Evolutionary conservation across 75 land plant genomes (phyloP), one percentile per base, ranked within the genome.

Genomic region (Selaginella moellendorffii): DNA sequence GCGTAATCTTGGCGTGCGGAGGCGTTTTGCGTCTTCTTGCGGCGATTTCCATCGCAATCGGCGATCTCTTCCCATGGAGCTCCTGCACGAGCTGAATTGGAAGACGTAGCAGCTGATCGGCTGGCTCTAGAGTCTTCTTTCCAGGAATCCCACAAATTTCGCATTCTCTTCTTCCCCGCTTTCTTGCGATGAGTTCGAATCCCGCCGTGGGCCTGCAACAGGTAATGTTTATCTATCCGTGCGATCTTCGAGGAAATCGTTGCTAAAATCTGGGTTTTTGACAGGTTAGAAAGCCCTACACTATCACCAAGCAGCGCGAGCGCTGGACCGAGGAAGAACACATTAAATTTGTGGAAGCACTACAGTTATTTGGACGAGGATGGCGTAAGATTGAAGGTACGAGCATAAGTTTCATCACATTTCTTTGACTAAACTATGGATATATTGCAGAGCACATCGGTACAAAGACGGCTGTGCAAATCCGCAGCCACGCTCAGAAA

Each of bases 401-500:
- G 46, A 5, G 46, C 14, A 14, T 36, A 14, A 5, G 14, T 36
- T 36, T 5, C 14, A 36, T 5, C 14, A 36, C 46, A 36, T 36
- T 5, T 36, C 5, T 36, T 36, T 36, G 46, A 5, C 5, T 36
- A 36, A 36, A 36, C 46, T 5, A 5, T 36, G 14, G 46, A 36
- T 36, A 36, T 14, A 36, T 36, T 14, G 59, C 59, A 56, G 59
- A 56, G n/a, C 59, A 56, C 24, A 19, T 56, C 8, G 59, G 59
- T 8, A 56, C 25, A 19, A 56, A 56, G 59, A 9, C 59, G 5
- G 59, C 59, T 9, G 59, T 56, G 5, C 59, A 56, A 24, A 56
- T 56, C 19, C 59, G 59, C 2, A 56, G 59, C 59, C 59, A 56
- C n/a, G 59, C 59, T 9, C 59, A 56, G 59, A 56, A 56, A n/a